Evolutionary conservation across 2,329 filamentous ascomycete species (phyloP).

Genomic region (Paraconiothyrium sp.): DNA sequence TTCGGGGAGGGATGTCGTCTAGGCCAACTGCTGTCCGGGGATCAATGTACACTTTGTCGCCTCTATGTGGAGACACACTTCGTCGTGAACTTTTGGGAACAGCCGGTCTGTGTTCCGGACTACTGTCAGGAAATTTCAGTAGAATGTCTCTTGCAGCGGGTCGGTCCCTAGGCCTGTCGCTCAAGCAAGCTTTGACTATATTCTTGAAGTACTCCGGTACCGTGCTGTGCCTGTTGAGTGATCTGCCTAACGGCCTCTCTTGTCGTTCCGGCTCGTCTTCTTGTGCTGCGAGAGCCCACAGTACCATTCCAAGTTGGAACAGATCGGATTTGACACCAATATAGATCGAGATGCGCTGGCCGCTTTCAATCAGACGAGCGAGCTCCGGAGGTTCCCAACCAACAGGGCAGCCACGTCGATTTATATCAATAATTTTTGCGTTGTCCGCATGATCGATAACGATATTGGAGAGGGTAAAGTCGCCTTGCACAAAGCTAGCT

Average conservation of each 20-base stretch:
- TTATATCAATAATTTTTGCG: slow-evolving; percentile 98
- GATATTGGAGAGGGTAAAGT: slow-evolving; percentile 97
- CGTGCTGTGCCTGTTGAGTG: slow-evolving; percentile 46
- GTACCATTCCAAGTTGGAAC: slow-evolving; percentile 94
- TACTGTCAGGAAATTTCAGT: slow-evolving; percentile 40
- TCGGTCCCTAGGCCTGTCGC: slow-evolving; percentile 75
- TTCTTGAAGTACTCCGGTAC: slow-evolving; percentile 82
- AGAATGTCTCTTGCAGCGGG: slow-evolving; percentile 78
- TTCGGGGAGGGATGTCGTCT: slow-evolving; percentile 53
- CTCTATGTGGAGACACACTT: slow-evolving; percentile 53
- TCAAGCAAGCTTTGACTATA: slow-evolving; percentile 80
- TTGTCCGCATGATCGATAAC: slow-evolving; percentile 86
- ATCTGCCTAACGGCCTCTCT: slow-evolving; percentile 68
- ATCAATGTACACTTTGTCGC: slow-evolving; percentile 60
- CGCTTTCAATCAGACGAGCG: slow-evolving; percentile 82
- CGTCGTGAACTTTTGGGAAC: slow-evolving; percentile 33
- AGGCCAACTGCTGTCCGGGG: slow-evolving; percentile 55
- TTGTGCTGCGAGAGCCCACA: slow-evolving; percentile 89
- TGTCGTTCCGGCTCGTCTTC: slow-evolving; percentile 89
- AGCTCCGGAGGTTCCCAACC: slow-evolving; percentile 98
- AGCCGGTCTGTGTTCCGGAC: slow-evolving; percentile 25
- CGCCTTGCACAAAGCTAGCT: slow-evolving; percentile 94
- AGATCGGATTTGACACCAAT: slow-evolving; percentile 98
- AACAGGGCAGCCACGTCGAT: slow-evolving; percentile 93
- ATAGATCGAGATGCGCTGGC: slow-evolving; percentile 93